These are phyloP conservation scores for Halenospora varia DNA, from an alignment of 495 filamentous ascomycete species.

Conservation along the genomic window DNA sequence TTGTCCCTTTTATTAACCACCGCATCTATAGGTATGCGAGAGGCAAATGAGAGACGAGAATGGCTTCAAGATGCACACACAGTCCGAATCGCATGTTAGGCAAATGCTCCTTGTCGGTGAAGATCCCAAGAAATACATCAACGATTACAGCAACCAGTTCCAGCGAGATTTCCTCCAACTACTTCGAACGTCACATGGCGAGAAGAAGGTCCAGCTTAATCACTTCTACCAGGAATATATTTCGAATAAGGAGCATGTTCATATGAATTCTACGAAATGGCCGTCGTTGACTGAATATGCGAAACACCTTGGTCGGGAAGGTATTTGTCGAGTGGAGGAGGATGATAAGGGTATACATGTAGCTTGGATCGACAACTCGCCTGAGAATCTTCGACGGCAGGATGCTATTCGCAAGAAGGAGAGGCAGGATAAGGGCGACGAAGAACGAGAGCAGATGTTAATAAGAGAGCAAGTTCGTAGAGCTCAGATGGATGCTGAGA, in stretches of 20 bases:
- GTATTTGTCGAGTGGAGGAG: conserved; percentile 83
- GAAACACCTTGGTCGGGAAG: conserved; percentile 76
- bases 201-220: conserved; percentile 81
- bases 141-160: conserved; percentile 75
- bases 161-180: conserved; percentile 71
- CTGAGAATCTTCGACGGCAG: conserved; percentile 72
- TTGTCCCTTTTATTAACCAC: not conserved
- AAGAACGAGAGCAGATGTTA: conserved; percentile 76
- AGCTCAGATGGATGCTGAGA: conserved; percentile 56
- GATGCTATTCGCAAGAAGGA: conserved; percentile 83
- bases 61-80: conserved; percentile 75
- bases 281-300: conserved; percentile 81
- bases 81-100: conserved; percentile 77
- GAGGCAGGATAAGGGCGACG: conserved; percentile 80
- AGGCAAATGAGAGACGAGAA: conserved; percentile 64
- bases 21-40: conserved; percentile 41
- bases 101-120: conserved; percentile 83
- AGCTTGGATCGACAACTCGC: conserved; percentile 85
- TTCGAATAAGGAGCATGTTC: conserved; percentile 74
- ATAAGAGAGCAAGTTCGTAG: conserved; percentile 76
- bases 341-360: conserved; percentile 84
- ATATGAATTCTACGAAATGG: conserved; percentile 93
- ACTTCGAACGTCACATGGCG: conserved; percentile 74
- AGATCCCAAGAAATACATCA: conserved; percentile 73
- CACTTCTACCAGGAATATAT: conserved; percentile 93